A percentile compares a stretch with the other conserved stretches of the same genome.
These are phyloP conservation scores for Acacia acuminata DNA, from an alignment of 306 rosid genomes.

Conservation along the genomic window DNA sequence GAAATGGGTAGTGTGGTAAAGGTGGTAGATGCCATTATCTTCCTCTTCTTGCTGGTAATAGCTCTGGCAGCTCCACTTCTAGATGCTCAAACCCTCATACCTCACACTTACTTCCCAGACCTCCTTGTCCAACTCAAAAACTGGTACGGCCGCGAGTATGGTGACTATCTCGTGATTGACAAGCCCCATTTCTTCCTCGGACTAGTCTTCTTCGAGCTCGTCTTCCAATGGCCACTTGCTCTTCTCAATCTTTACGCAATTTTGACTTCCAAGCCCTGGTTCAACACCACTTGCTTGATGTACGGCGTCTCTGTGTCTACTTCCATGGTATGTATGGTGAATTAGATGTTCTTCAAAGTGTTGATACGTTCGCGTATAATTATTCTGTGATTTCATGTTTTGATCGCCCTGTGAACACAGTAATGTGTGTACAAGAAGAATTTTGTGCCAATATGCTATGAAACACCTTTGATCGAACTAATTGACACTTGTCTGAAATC, in stretches of 20 bases:
- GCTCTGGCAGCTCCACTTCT: neutral
- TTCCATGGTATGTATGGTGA: constrained; percentile 50
- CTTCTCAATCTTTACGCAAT: constrained; percentile 62
- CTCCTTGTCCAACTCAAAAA: neutral
- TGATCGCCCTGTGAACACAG: neutral
- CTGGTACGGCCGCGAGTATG: neutral
- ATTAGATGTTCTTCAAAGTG: neutral
- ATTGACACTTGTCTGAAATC: neutral
- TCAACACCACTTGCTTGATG: constrained; percentile 77
- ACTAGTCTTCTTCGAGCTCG: constrained; percentile 65
- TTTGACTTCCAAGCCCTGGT: constrained; percentile 63
- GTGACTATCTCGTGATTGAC: neutral
- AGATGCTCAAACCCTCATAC: neutral
- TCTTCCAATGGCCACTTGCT: constrained; percentile 77
- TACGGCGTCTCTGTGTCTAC: constrained; percentile 55
- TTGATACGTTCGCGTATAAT: neutral
- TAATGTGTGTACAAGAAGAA: neutral
- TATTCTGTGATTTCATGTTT: neutral
- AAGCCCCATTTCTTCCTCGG: constrained; percentile 38
- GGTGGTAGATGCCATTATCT: neutral
- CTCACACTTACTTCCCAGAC: neutral
- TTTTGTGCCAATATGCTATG: neutral
- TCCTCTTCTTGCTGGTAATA: neutral
- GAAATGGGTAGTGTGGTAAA: neutral
- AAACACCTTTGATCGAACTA: neutral